Evolutionary conservation across 805 yeast genomes (phyloP), one percentile per base, ranked within the genome.

Genomic region (Wickerhamiella australiensis): DNA sequence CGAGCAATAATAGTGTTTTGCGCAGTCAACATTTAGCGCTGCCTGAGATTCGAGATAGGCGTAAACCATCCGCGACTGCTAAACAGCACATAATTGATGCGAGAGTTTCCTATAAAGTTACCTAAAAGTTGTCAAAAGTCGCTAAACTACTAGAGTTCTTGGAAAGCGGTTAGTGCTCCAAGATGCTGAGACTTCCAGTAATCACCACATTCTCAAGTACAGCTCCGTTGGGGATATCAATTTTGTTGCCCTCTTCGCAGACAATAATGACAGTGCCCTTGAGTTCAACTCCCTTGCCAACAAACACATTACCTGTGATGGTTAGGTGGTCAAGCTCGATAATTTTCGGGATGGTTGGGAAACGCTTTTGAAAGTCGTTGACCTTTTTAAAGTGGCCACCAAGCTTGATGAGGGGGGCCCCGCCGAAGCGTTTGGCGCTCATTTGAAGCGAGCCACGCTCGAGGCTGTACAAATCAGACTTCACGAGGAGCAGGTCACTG

Each of bases 241-340:
- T 92, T 71, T 79, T 85, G 65, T 87, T 92, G 54, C 96, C 96
- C 63, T 92, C 97, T 52, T 88, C 87, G 68, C 96, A 90, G 49
- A 92, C 97, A 59, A 92, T 85, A 63, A 92, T 92, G 54, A 92
- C 98, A 9, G 97, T 92, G 56, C 98, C 98, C 74, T 85, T 92
- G 64, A 92, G 77, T 46, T 85, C 81, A 56, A 92, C 94, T 60
- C 78, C 79, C 66, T 83, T 84, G 63, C 98, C 98, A 58, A 92
- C 74, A 61, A 69, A 77, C 42, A 92, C 98, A 64, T 92, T 90
- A 69, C 98, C 98, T 49, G 97, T 92, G 57, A 92, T 88, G 46
- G 97, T 92, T 61, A 92, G 79, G 68, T 92, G 98, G 67, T 92
- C 98, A 62, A 92, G 78, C 71, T 92, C 98, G 61, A 92, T 78